A percentile compares a stretch with the other conserved stretches of the same genome.
These are phyloP conservation scores for Neonectria hederae DNA, from an alignment of 2,329 filamentous ascomycete genomes.

Conservation along the genomic window DNA sequence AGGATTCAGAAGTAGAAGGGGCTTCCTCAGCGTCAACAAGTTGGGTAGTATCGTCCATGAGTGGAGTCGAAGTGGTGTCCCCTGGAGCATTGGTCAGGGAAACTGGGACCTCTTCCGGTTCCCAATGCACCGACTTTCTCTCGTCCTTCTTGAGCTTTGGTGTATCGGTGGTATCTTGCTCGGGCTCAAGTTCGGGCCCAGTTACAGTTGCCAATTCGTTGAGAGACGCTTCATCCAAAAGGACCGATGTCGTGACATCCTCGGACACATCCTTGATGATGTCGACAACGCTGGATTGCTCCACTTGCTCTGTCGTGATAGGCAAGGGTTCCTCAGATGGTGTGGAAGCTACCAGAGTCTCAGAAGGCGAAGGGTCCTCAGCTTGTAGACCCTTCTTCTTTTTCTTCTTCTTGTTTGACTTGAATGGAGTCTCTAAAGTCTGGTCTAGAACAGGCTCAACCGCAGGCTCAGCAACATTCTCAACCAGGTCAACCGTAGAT, in stretches of 20 bases:
- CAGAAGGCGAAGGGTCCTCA: slow-evolving; percentile 23
- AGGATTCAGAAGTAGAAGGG: neutral
- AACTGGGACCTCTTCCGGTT: slow-evolving; percentile 15
- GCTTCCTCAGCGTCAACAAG: slow-evolving; percentile 16
- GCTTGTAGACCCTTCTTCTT: slow-evolving; percentile 39
- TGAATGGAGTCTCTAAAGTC: slow-evolving; percentile 5
- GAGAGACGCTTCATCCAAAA: neutral
- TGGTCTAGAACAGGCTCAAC: slow-evolving; percentile 23
- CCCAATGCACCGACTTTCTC: slow-evolving; percentile 35
- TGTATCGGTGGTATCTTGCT: slow-evolving; percentile 1
- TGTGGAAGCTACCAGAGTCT: slow-evolving; percentile 17
- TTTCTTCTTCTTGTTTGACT: slow-evolving; percentile 40
- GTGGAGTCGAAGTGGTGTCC: neutral
- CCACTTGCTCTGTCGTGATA: slow-evolving; percentile 1
- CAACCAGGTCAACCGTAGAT: slow-evolving; percentile 15
- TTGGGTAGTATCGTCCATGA: slow-evolving; percentile 1
- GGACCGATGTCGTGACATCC: neutral
- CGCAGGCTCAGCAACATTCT: slow-evolving; percentile 11
- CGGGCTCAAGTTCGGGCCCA: slow-evolving; percentile 3
- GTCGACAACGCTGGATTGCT: neutral
- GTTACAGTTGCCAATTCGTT: neutral
- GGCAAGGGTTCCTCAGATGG: slow-evolving; percentile 10
- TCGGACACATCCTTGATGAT: slow-evolving; percentile 3
- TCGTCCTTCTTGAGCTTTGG: slow-evolving; percentile 27
- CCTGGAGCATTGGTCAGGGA: neutral